phyloP scores from a whole-genome alignment of 176 grass and related monocot species.

The Hyparrhenia diplandra region DNA sequence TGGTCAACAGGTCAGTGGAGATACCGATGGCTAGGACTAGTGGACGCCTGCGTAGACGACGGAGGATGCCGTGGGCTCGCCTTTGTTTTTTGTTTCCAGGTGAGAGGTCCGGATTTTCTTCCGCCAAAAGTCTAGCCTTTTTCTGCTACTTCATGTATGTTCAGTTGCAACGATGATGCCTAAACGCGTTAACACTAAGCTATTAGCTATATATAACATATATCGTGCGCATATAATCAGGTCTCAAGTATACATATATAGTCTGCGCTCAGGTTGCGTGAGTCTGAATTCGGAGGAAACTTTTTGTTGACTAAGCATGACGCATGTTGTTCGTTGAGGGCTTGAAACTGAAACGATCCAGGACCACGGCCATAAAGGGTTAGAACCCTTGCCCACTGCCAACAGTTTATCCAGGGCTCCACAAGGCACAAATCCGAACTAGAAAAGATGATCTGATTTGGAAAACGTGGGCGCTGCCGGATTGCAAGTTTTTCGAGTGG shows the following conservation, averaged over 20 bases:
- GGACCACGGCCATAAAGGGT: not conserved
- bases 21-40: not conserved
- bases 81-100: not conserved
- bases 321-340: not conserved
- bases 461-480: too few relatives aligned
- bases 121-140: not conserved
- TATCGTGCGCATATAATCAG: too few relatives aligned
- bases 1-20: not conserved
- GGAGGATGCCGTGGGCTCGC: not conserved
- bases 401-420: constrained; percentile 3
- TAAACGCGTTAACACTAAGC: not conserved
- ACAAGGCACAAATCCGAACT: not conserved
- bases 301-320: not conserved
- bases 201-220: not conserved
- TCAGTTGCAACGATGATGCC: not conserved
- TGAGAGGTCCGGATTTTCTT: not conserved
- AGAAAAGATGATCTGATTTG: too few relatives aligned
- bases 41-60: not conserved
- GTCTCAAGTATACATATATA: too few relatives aligned
- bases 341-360: not conserved
- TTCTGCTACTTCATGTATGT: not conserved
- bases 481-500: too few relatives aligned
- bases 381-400: not conserved
- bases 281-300: not conserved
- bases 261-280: too few relatives aligned